These are phyloP conservation scores for Penicillium sp. DNA, from an alignment of 2,329 filamentous ascomycete genomes.

Conservation along the genomic window DNA sequence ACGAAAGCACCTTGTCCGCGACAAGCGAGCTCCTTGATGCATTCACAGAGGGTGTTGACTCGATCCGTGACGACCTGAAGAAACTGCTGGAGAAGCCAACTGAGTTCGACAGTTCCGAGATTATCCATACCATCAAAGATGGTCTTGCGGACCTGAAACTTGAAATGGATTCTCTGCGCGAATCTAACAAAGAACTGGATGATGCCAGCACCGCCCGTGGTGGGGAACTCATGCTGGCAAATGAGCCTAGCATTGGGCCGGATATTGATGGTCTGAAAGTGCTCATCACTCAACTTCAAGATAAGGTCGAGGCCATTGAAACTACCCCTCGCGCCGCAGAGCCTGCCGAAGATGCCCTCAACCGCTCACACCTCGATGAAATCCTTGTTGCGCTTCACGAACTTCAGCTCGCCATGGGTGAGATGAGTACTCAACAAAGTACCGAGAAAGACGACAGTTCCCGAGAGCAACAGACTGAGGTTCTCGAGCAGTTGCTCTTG, in stretches of 20 bases:
- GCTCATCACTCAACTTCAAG: slow-evolving; percentile 75
- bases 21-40: slow-evolving; percentile 61
- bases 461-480: slow-evolving; percentile 79
- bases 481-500: slow-evolving; percentile 83
- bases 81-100: slow-evolving; percentile 74
- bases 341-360: slow-evolving; percentile 41
- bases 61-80: slow-evolving; percentile 70
- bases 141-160: slow-evolving; percentile 71
- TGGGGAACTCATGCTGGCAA: slow-evolving; percentile 58
- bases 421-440: slow-evolving; percentile 47
- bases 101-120: slow-evolving; percentile 84
- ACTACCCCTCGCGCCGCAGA: slow-evolving; percentile 44
- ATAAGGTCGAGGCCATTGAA: slow-evolving; percentile 77
- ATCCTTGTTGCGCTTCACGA: slow-evolving; percentile 46
- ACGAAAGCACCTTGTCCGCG: slow-evolving; percentile 53
- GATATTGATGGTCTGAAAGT: slow-evolving; percentile 85
- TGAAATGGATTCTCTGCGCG: slow-evolving; percentile 77
- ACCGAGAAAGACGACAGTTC: slow-evolving; percentile 53
- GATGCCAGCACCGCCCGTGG: slow-evolving; percentile 52
- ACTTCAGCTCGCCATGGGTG: slow-evolving; percentile 60
- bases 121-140: slow-evolving; percentile 81
- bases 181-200: slow-evolving; percentile 49
- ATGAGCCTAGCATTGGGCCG: slow-evolving; percentile 34
- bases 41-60: slow-evolving; percentile 68
- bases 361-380: slow-evolving; percentile 49